Percentiles rank a stretch among this genome's conserved stretches.
phyloP scores from a whole-genome alignment of 345 rosid species.

The Bruguiera sexangula region DNA sequence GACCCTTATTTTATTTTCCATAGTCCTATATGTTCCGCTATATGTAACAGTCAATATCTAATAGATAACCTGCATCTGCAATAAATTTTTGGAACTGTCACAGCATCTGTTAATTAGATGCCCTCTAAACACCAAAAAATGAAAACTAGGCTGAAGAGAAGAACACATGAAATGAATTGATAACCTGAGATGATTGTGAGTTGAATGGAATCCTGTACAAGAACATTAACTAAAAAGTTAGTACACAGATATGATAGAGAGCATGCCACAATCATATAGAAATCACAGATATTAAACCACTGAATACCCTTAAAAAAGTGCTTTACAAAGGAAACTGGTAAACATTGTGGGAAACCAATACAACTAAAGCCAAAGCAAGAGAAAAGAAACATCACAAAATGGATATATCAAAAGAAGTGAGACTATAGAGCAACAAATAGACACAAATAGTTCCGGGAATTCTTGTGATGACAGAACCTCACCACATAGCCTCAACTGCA shows the following conservation, averaged over 20 bases:
- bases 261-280: background rate
- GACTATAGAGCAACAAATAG: background rate
- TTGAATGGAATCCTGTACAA: constrained; percentile 58
- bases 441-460: background rate
- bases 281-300: background rate
- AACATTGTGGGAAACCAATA: background rate
- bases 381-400: background rate
- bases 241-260: constrained; percentile 1
- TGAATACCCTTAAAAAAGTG: background rate
- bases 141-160: background rate
- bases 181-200: constrained; percentile 67
- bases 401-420: background rate
- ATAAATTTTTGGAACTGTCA: background rate
- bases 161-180: constrained; percentile 16
- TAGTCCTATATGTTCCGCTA: background rate
- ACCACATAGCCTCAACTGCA: too few relatives aligned
- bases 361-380: background rate
- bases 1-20: background rate
- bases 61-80: background rate
- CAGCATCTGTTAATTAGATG: too few relatives aligned
- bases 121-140: background rate
- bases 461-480: background rate
- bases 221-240: constrained; percentile 3
- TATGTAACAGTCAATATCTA: background rate
- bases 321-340: background rate